Base-by-base conservation (phyloP, 805 yeast species). In the Yamadazyma endophytica region DNA sequence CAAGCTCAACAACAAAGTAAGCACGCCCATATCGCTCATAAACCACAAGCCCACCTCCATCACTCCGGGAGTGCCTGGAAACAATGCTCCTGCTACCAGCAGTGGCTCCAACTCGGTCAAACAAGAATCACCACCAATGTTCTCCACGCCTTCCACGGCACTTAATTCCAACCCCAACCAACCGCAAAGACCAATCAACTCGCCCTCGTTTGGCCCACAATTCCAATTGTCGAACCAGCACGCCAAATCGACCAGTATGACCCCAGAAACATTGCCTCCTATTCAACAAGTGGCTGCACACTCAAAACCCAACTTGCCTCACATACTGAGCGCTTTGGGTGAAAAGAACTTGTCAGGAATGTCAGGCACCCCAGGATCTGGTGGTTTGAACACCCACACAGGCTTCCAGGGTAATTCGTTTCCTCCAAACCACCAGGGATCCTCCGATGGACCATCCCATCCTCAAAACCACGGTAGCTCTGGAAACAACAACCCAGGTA, bases 151-250 rank as follows among this genome's bases (percentile, higher is more conserved):
- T 3, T 56, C 65, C 5, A 52, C 65, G 9, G 68, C 67, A 6
- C 48, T 58, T 16, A 39, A 36, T 25, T 33, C 28, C 26, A 15
- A 17, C 9, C 21, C 32, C 4, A 21, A 22, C 17, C n/a, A n/a
- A n/a, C n/a, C n/a, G n/a, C n/a, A n/a, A n/a, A 26, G 18, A 17
- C 21, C 43, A 7, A 37, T 43, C 42, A 35, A 43, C 47, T 25
- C 73, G 2, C 73, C 75, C 2, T 58, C 70, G 3, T 68, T 70
- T 39, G 73, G 73, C 1, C 69, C 76, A 4, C 73, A 65, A 36
- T 61, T 46, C 34, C 59, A 49, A 31, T 47, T 55, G 26, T 36
- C 50, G 33, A 24, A 32, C 16, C n/a, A 23, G n/a, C 36, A 37
- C 13, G 15, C 32, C 3, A 24, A 15, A 18, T 12, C 24, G 6